Evolutionary conservation across 768 basidiomycete species (phyloP).

Genomic region (Trametes maxima): DNA sequence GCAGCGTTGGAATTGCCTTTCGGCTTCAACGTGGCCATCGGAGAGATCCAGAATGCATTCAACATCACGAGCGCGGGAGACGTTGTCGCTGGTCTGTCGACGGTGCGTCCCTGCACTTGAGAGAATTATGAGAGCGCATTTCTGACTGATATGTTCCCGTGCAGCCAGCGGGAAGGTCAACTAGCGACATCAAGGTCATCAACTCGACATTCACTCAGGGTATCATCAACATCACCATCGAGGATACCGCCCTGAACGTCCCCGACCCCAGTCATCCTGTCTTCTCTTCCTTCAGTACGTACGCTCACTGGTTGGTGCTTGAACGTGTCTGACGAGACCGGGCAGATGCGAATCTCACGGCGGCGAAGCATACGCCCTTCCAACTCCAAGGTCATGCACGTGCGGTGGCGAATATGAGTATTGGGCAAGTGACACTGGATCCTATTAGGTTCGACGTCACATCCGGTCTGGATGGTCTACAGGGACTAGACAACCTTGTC

Average conservation of each 20-base stretch:
- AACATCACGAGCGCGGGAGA: slow-evolving; percentile 56
- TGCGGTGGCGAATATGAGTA: slow-evolving; percentile 59
- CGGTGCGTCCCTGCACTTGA: slow-evolving; percentile 38
- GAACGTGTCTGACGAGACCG: neutral
- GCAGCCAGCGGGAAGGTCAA: slow-evolving; percentile 64
- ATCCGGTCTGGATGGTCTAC: slow-evolving; percentile 58
- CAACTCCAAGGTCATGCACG: slow-evolving; percentile 59
- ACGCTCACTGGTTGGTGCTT: neutral
- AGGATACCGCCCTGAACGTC: slow-evolving; percentile 51
- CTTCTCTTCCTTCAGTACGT: slow-evolving; percentile 64
- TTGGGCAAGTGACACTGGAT: slow-evolving; percentile 69
- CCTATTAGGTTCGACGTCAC: slow-evolving; percentile 74
- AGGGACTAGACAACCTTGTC: slow-evolving; percentile 59
- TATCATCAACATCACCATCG: slow-evolving; percentile 64
- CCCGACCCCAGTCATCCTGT: slow-evolving; percentile 48
- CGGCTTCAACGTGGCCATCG: slow-evolving; percentile 62
- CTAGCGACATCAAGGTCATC: slow-evolving; percentile 57
- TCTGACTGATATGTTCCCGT: neutral
- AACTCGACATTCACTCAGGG: slow-evolving; percentile 60
- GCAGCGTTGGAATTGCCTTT: slow-evolving; percentile 70
- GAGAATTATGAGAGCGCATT: neutral
- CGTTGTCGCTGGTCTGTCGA: slow-evolving; percentile 59
- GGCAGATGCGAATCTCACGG: slow-evolving; percentile 60
- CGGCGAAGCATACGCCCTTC: slow-evolving; percentile 50
- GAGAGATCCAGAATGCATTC: slow-evolving; percentile 66